Base-by-base conservation (phyloP, 2,329 filamentous ascomycete genomes). In the Epicoccum nigrum region DNA sequence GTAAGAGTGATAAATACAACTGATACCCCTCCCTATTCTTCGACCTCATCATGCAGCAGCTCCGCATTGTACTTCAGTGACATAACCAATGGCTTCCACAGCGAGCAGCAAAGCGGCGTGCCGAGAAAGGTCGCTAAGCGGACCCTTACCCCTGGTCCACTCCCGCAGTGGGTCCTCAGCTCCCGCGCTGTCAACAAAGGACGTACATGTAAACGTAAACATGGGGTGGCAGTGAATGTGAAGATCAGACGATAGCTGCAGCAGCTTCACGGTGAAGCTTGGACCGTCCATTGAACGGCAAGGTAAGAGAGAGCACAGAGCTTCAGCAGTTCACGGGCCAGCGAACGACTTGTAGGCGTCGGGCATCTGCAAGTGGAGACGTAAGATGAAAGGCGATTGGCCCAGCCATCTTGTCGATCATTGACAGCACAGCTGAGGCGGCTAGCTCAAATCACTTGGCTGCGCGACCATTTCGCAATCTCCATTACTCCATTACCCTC, bases 341-440 rank as follows among this genome's bases (percentile, higher is more conserved):
- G 28, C 19, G 34, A 32, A 27, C 7, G 1, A 27, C 34, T 31
- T 6, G 23, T 17, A 12, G 7, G 21, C 15, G 41, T 35, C 30
- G 47, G 47, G 40, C 41, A 40, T 32, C 27, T 32, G 34, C 9
- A 19, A 13, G 47, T 45, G 49, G 37, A 46, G 37, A 25, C 23
- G 23, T 5, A 8, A 32, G 38, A n/a, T 4, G 4, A 4, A 25
- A 9, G 19, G 33, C 39, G 37, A 52, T 52, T 43, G 49, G 49
- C 32, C 49, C 49, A 46, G 38, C 49, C 40, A 21, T 37, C 43
- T 30, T 38, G 42, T 31, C 35, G 37, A 51, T 51, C 25, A 11
- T 27, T 30, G 32, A 45, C 48, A 51, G 40, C 49, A 35, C 49
- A 52, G 45, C 38, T 40, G 42, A 51, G 45, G 48, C 42, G 48